Conservation (phyloP, 495 filamentous ascomycete species). For the Monascus purpureus region DNA sequence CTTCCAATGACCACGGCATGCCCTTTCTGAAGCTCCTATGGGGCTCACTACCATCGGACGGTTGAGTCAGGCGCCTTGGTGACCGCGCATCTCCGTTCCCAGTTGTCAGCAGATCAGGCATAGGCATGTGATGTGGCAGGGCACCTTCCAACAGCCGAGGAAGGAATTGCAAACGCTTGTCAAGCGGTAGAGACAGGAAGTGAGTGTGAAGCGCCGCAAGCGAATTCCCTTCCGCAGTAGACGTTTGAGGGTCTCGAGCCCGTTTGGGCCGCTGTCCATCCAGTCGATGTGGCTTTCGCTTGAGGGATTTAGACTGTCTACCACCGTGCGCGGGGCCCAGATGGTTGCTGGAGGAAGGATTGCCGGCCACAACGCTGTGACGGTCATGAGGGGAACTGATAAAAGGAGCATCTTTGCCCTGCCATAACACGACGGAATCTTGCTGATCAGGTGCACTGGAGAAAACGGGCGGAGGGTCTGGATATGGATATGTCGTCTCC, state of each 20-base stretch:
- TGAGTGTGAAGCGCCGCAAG: slow-evolving; percentile 7
- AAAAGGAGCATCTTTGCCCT: no score
- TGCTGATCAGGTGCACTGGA: no score
- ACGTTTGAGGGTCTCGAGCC: slow-evolving; percentile 1
- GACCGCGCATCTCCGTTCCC: slow-evolving; percentile 3
- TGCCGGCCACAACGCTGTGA: no score
- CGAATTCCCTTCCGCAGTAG: slow-evolving; percentile 1
- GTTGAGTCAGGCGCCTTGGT: slow-evolving; percentile 2
- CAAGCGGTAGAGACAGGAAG: slow-evolving; percentile 6
- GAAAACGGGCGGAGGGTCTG: no score
- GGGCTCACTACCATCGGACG: not conserved
- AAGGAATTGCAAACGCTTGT: slow-evolving; percentile 10
- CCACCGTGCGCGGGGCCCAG: no score
- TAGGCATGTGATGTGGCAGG: slow-evolving; percentile 6
- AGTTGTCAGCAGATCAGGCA: slow-evolving; percentile 2
- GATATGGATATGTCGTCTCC: no score
- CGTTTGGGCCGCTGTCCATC: slow-evolving; percentile 4
- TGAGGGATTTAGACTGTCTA: slow-evolving; percentile 1
- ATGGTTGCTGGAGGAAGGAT: no score
- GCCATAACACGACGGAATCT: no score
- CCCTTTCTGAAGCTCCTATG: slow-evolving; percentile 7
- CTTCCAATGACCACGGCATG: slow-evolving; percentile 9
- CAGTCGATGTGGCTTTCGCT: slow-evolving; percentile 4
- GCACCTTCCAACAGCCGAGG: slow-evolving; percentile 12
- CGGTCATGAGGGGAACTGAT: no score